Percentiles rank a stretch among this genome's conserved stretches.
Conservation (phyloP, 2,329 filamentous ascomycete genomes). For the Venturia effusa region DNA sequence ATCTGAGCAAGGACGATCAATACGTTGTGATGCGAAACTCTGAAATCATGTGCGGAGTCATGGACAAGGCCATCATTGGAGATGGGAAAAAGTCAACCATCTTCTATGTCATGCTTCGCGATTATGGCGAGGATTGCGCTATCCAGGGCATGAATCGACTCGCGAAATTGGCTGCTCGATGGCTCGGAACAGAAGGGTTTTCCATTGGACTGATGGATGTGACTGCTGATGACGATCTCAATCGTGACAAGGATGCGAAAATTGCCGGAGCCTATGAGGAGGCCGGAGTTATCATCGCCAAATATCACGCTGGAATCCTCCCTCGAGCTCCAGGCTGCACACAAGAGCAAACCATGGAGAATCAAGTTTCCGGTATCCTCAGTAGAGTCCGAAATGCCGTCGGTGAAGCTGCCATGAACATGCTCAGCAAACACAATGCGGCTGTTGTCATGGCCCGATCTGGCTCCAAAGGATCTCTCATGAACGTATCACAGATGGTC, state of each 20-base stretch:
- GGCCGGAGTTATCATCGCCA: slow-evolving; percentile 72
- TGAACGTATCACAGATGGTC: slow-evolving; percentile 99
- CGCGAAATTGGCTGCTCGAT: slow-evolving; percentile 79
- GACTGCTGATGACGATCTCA: slow-evolving; percentile 64
- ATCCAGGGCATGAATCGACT: slow-evolving; percentile 89
- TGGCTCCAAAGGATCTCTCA: slow-evolving; percentile 90
- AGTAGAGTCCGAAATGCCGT: slow-evolving; percentile 86
- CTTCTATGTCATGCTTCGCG: slow-evolving; percentile 91
- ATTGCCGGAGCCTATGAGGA: slow-evolving; percentile 68
- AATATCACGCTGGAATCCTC: slow-evolving; percentile 69
- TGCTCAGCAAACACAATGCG: slow-evolving; percentile 82
- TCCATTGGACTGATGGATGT: slow-evolving; percentile 95
- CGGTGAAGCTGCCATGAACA: slow-evolving; percentile 80
- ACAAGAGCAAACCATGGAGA: slow-evolving; percentile 85
- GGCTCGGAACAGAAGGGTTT: slow-evolving; percentile 83
- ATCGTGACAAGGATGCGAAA: slow-evolving; percentile 61
- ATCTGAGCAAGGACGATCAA: slow-evolving; percentile 62
- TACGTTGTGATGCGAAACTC: slow-evolving; percentile 94
- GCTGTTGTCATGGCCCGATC: slow-evolving; percentile 95
- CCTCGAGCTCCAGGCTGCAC: slow-evolving; percentile 82
- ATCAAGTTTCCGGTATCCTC: slow-evolving; percentile 78
- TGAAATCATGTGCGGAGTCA: slow-evolving; percentile 91
- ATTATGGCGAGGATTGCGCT: slow-evolving; percentile 83
- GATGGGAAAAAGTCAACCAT: slow-evolving; percentile 95
- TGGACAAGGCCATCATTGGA: slow-evolving; percentile 98